phyloP scores from a whole-genome alignment of 768 basidiomycete species.

The Lactarius psammicola region DNA sequence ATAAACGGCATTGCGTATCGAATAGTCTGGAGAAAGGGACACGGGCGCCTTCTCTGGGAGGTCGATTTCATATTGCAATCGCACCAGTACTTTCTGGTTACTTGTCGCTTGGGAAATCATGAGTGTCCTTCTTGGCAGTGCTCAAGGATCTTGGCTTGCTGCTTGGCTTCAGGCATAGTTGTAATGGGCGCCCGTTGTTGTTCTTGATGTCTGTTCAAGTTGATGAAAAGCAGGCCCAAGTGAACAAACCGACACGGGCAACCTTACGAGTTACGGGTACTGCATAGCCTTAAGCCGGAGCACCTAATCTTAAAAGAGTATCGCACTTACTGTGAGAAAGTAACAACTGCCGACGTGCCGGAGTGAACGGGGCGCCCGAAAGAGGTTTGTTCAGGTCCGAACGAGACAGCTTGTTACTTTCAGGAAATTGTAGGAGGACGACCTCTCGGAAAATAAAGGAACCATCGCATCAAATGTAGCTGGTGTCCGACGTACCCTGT shows the following conservation, averaged over 20 bases:
- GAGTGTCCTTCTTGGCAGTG: not conserved
- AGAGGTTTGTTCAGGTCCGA: not conserved
- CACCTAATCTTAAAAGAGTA: not conserved
- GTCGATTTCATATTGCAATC: not conserved
- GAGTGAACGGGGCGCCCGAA: not conserved
- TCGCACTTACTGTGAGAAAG: not conserved
- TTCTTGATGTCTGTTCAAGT: not conserved
- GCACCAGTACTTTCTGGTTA: not conserved
- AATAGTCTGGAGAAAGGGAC: not conserved
- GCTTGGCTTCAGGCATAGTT: not conserved
- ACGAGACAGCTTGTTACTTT: not conserved
- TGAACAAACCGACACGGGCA: not conserved
- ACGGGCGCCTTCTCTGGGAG: not conserved
- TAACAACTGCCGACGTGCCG: not conserved
- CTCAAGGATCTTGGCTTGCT: not conserved
- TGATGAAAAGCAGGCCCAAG: not conserved
- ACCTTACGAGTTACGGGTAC: not conserved
- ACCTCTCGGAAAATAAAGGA: not conserved
- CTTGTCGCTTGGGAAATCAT: not conserved
- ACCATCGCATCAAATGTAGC: not conserved
- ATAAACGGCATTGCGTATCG: not conserved
- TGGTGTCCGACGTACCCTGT: not conserved
- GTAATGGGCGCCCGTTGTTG: slow-evolving; percentile 9
- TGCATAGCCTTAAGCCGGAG: not conserved
- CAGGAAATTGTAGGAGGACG: not conserved